Evolutionary conservation across 2,329 filamentous ascomycete species (phyloP), one percentile per base, ranked within the genome.

Genomic region (Harringtonia lauricola): DNA sequence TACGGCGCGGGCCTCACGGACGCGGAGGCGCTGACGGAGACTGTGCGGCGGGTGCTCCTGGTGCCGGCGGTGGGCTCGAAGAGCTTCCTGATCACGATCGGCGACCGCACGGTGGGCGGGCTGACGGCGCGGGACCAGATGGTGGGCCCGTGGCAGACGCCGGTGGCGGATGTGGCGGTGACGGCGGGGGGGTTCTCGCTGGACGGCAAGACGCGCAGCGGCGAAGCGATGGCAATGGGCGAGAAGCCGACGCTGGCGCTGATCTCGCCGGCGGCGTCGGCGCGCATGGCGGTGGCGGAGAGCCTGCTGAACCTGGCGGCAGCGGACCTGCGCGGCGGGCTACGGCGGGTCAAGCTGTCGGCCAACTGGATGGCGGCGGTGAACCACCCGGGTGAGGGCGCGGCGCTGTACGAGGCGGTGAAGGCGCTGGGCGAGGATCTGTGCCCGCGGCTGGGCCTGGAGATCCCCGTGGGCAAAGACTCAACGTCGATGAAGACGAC

Each of bases 301-400:
- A 87, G 85, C 47, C 70, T 98, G 47, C 81, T 95, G 76, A 98
- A 98, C 62, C 71, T 98, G 46, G 88, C 86, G 31, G 92, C 92
- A 44, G 86, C 73, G 26, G 71, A 77, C 47, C 68, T 77, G 47
- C 61, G 59, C 50, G 60, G 55, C n/a, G 79, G 85, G 43, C 68
- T 96, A 41, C 76, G 76, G 47, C 80, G 86, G 36, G 81, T 96
- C 49, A 83, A 90, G 59, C 75, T 96, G 10, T 95, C 89, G 3
- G 90, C 90, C 40, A 96, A 98, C 66, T 98, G 90, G 90, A 96
- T 96, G 92, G 89, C 88, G 3, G 90, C 90, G n/a, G 86, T 89
- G 48, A 88, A 81, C 58, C 88, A 95, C 60, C 82, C 86, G 19
- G 92, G 92, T 38, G 92, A 98, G 63, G 89, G 87, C 34, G 89